A percentile compares a stretch with the other conserved stretches of the same genome.
phyloP scores from a whole-genome alignment of 352 stramenopile genomes.

The Elongisporangium anandrum region DNA sequence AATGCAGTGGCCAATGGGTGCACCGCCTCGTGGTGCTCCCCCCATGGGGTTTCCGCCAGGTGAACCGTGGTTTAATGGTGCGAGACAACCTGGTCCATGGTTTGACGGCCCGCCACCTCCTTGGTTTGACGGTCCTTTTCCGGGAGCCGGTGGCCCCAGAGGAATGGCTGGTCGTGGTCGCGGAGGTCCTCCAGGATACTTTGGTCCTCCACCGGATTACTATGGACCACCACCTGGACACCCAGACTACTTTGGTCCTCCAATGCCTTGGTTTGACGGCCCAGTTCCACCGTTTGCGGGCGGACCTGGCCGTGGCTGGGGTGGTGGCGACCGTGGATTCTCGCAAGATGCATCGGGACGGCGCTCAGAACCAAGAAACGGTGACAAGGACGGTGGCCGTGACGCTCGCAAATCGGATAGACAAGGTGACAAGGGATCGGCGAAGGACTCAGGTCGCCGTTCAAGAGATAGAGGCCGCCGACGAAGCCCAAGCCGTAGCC shows the following conservation, averaged over 20 bases:
- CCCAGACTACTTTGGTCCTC: conserved; percentile 73
- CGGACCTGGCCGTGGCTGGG: conserved; percentile 20
- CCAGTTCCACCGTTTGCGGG: conserved; percentile 38
- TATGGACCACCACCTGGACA: conserved; percentile 68
- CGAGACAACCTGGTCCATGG: conserved; percentile 60
- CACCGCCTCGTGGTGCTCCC: conserved; percentile 30
- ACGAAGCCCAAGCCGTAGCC: conserved; percentile 29
- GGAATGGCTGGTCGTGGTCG: conserved; percentile 42
- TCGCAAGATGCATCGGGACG: conserved; percentile 1
- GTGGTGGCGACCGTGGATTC: conserved; percentile 37
- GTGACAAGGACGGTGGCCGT: conserved; percentile 21
- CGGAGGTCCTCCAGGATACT: conserved; percentile 61
- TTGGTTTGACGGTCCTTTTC: conserved; percentile 80
- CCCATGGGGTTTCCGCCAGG: conserved; percentile 54
- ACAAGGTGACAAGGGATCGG: conserved; percentile 19
- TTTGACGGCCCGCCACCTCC: conserved; percentile 67
- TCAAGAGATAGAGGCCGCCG: conserved; percentile 3
- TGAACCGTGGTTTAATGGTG: conserved; percentile 72
- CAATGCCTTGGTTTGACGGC: conserved; percentile 67
- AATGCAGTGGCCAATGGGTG: conserved; percentile 27
- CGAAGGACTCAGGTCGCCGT: neutral
- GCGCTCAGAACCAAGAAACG: conserved; percentile 21
- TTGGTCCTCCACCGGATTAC: conserved; percentile 67
- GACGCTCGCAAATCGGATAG: conserved; percentile 19
- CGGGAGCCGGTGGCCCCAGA: conserved; percentile 30